Percentiles rank a stretch among this genome's conserved stretches.
These are phyloP conservation scores for Oryza brachyantha DNA, from an alignment of 176 grass and related monocot genomes.

Conservation along the genomic window DNA sequence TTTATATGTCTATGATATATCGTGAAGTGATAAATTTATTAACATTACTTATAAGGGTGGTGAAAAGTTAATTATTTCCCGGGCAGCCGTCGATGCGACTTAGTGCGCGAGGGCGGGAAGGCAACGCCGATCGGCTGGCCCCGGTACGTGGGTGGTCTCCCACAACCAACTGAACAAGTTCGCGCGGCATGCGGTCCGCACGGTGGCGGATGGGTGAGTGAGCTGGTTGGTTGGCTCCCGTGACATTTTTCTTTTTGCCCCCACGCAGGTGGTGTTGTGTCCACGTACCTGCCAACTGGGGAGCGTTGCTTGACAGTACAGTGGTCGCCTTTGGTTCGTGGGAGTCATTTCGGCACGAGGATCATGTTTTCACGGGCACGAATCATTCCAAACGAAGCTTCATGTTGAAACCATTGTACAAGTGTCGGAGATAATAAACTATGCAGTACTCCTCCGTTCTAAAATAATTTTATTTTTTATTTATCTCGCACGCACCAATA, in stretches of 20 bases:
- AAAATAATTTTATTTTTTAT: no score
- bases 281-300: background rate
- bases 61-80: no score
- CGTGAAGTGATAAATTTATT: no score
- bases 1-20: no score
- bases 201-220: background rate
- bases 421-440: no score
- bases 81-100: no score
- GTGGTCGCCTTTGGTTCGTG: conserved; percentile 17
- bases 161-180: background rate
- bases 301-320: background rate
- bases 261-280: conserved; percentile 2
- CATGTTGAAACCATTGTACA: background rate
- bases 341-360: background rate
- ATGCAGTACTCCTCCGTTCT: no score
- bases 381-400: background rate
- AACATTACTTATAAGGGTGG: no score
- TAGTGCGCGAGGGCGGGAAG: background rate
- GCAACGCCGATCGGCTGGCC: background rate
- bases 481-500: no score
- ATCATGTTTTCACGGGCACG: background rate
- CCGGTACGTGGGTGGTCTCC: background rate
- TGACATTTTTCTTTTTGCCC: no score
- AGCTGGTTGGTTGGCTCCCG: background rate
- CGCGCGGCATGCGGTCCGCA: background rate